Evolutionary conservation across 306 rosid species (phyloP).

Genomic region (Begonia peltatifolia): DNA sequence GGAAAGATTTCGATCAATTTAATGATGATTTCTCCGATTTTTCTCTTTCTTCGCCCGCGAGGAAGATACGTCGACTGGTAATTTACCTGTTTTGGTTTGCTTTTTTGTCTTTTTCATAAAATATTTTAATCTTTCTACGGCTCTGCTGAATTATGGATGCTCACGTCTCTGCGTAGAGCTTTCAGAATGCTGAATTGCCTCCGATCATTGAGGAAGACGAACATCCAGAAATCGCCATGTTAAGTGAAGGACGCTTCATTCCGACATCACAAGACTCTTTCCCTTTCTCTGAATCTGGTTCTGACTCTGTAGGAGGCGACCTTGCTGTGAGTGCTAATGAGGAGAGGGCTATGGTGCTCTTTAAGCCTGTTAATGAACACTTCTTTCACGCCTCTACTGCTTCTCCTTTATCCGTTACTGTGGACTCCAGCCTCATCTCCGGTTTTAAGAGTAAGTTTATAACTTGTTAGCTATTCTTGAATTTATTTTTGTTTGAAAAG

Average conservation of each 20-base stretch:
- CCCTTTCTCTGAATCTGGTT: constrained; percentile 2
- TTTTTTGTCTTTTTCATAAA: neutral
- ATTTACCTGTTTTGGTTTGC: neutral
- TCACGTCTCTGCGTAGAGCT: neutral
- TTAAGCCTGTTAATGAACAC: constrained; percentile 31
- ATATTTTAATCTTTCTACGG: neutral
- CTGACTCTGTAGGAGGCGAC: constrained; percentile 4
- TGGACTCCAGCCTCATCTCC: constrained; percentile 33
- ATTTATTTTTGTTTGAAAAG: neutral
- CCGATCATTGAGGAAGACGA: constrained; percentile 56
- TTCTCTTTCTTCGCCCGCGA: constrained; percentile 59
- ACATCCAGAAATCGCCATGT: constrained; percentile 6
- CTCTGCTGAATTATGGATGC: neutral
- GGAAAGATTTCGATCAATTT: constrained; percentile 27
- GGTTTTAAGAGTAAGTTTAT: constrained; percentile 30
- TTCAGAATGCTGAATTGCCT: constrained; percentile 52
- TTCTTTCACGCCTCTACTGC: constrained; percentile 6
- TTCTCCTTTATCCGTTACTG: constrained; percentile 31
- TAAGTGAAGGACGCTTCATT: neutral
- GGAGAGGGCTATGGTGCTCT: constrained; percentile 64
- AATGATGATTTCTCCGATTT: constrained; percentile 52
- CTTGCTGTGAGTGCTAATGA: constrained; percentile 9
- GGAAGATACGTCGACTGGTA: constrained; percentile 89
- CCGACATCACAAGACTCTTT: constrained; percentile 10
- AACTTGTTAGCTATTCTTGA: neutral